Evolutionary conservation across 805 yeast genomes (phyloP), one percentile per base, ranked within the genome.

Genomic region (Tetrapisispora iriomotensis): DNA sequence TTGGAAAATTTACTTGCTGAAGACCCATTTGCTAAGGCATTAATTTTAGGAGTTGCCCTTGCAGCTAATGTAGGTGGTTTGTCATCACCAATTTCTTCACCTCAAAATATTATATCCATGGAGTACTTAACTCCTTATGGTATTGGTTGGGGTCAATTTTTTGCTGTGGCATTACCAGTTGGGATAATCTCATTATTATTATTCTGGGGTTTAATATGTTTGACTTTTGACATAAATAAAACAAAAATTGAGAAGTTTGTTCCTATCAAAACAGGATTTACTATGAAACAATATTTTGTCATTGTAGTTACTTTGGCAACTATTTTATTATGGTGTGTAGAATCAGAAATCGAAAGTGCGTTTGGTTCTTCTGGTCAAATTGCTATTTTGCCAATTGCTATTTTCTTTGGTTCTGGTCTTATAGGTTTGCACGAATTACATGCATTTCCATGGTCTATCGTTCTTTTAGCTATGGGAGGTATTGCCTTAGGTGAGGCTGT

Each of bases 391-490:
- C 96, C 97, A 7, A 74, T 90, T 40, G 79, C 85, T 15, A 62
- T 87, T 21, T 81, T 92, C 55, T 90, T 90, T 56, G 97, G 95
- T 14, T 75, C 95, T 0, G 96, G 96, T 1, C 59, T 88, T 25
- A 65, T 90, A 44, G 71, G 83, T 5, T 78, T 88, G 1, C 83
- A 84, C 34, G 97, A 92, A 58, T 80, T 90, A 58, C 88, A 90
- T 62, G 83, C 85, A 56, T 90, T 90, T 62, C 85, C 95, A 22
- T 90, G 98, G 98, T 82, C 94, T 4, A 90, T 92, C 53, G 94
- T 92, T 18, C 77, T 88, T 33, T 68, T 90, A 44, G 96, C 97
- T 9, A 90, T 90, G 97, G 98, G 98, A 29, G 96, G 97, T 49
- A 72, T 90, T 39, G 92, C 95, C 1, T 68, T 90, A 36, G 98